Percentiles rank a stretch among this genome's conserved stretches.
Evolutionary conservation across 2,329 filamentous ascomycete species (phyloP).

Genomic region (Pseudogymnoascus sp.): DNA sequence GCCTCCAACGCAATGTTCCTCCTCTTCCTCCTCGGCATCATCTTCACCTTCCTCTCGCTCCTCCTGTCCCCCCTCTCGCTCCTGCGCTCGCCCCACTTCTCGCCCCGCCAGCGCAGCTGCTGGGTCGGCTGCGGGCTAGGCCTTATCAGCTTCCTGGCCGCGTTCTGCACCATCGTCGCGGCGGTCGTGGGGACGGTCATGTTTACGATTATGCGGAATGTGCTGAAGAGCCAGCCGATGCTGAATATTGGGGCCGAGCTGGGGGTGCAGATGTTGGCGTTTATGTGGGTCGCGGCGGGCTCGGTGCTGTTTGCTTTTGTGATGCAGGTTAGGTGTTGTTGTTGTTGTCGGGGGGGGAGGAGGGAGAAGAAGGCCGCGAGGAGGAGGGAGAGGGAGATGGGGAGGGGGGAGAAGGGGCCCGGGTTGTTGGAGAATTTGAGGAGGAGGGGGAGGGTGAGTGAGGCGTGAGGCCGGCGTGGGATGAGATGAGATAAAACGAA

Average conservation of each 20-base stretch:
- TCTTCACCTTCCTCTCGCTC: slow-evolving; percentile 65
- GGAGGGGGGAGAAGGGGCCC: background rate
- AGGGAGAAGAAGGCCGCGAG: background rate
- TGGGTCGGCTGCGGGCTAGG: slow-evolving; percentile 59
- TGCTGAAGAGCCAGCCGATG: slow-evolving; percentile 60
- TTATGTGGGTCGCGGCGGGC: slow-evolving; percentile 77
- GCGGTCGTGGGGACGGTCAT: slow-evolving; percentile 74
- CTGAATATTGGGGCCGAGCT: slow-evolving; percentile 67
- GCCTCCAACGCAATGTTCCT: slow-evolving; percentile 83
- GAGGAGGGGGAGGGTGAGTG: background rate
- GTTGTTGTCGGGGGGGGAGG: background rate
- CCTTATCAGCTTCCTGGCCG: slow-evolving; percentile 58
- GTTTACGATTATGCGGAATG: slow-evolving; percentile 71
- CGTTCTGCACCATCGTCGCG: slow-evolving; percentile 59
- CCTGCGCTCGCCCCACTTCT: background rate
- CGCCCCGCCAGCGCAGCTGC: slow-evolving; percentile 33
- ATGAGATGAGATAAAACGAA: background rate
- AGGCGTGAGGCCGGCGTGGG: background rate
- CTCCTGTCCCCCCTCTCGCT: slow-evolving; percentile 43
- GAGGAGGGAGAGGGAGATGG: slow-evolving; percentile 1
- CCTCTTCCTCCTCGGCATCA: slow-evolving; percentile 66
- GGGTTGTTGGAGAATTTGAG: background rate
- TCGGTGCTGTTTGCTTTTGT: slow-evolving; percentile 61
- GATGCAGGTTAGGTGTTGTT: slow-evolving; percentile 41
- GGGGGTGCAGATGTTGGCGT: slow-evolving; percentile 68